Percentiles rank a stretch among this genome's conserved stretches.
Conservation (phyloP, 495 filamentous ascomycete species). For the Staphylotrichum tortipilum region DNA sequence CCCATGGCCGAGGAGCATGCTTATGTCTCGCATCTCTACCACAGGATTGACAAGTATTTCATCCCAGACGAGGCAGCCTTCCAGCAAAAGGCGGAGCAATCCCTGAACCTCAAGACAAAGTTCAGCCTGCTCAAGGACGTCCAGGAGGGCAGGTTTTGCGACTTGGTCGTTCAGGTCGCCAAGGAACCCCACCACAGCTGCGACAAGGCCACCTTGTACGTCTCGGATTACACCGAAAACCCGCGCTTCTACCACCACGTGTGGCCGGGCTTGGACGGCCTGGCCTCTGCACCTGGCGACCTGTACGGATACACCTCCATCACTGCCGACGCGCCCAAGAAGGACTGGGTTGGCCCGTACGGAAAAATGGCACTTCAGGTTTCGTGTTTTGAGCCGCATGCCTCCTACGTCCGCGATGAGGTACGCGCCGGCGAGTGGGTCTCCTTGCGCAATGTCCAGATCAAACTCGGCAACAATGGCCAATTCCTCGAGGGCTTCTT, state of each 20-base stretch:
- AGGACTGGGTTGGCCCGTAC: constrained; percentile 64
- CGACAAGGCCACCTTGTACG: constrained; percentile 53
- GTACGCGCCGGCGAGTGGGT: constrained; percentile 55
- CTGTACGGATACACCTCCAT: constrained; percentile 25
- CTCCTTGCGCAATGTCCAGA: constrained; percentile 59
- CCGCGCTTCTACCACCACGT: constrained; percentile 49
- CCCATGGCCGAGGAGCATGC: constrained; percentile 16
- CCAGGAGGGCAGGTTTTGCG: constrained; percentile 46
- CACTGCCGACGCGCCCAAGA: neutral
- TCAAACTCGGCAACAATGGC: constrained; percentile 47
- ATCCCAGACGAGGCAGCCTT: constrained; percentile 42
- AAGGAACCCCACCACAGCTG: constrained; percentile 47
- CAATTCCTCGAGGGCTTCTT: constrained; percentile 63
- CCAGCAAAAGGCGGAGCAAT: constrained; percentile 29
- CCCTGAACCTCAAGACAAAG: constrained; percentile 42
- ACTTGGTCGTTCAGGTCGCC: constrained; percentile 70
- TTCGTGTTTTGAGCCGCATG: constrained; percentile 64
- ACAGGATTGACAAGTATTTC: constrained; percentile 30
- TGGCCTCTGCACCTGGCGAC: constrained; percentile 20
- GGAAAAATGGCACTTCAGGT: constrained; percentile 67
- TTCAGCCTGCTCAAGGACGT: constrained; percentile 61
- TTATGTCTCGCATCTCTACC: constrained; percentile 37
- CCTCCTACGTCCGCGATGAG: constrained; percentile 43
- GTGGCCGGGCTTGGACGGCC: constrained; percentile 31
- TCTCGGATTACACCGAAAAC: constrained; percentile 83